Evolutionary conservation across 805 yeast species (phyloP), one percentile per base, ranked within the genome.

Genomic region (Saccharomyces jurei): DNA sequence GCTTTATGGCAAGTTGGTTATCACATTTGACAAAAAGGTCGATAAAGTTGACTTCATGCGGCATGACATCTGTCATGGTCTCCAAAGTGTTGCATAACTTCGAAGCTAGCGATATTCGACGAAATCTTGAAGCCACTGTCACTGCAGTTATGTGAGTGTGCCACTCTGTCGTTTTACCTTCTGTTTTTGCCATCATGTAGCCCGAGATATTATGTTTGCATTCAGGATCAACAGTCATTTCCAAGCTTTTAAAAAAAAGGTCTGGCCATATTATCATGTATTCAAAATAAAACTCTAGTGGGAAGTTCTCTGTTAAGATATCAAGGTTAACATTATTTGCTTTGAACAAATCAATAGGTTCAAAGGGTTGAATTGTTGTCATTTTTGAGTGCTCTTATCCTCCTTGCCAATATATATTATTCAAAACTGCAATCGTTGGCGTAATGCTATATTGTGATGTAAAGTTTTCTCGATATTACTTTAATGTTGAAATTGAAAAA

Each of bases 131-230:
- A 56, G 86, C 86, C 1, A 94, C 86, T 0, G 98, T 90, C 3
- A 94, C 96, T 0, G 99, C 98, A 0, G 98, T 89, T 50, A 94
- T 90, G 69, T 94, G 99, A 1, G 96, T 82, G 66, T 94, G 99
- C 96, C 97, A 92, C 56, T 90, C 94, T 49, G 78, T 81, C 4
- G 78, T 81, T 41, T 75, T 75, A 0, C 99, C 99, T 68, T 94
- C 99, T 0, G 96, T 84, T 69, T 94, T 94, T n/a, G 95, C 98
- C 82, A 94, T 82, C 96, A 94, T 85, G 66, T 87, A 86, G 0
- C 91, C 92, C 32, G 87, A 72, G 4, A 68, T 58, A n/a, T 63
- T 58, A 44, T 55, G 53, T 5, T 50, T 36, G 6, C 25, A 49
- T 3, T 54, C 52, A 29, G 55, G 68, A 56, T 70, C 69, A 6